Evolutionary conservation across 306 rosid species (phyloP).

Genomic region (Rosa chinensis): DNA sequence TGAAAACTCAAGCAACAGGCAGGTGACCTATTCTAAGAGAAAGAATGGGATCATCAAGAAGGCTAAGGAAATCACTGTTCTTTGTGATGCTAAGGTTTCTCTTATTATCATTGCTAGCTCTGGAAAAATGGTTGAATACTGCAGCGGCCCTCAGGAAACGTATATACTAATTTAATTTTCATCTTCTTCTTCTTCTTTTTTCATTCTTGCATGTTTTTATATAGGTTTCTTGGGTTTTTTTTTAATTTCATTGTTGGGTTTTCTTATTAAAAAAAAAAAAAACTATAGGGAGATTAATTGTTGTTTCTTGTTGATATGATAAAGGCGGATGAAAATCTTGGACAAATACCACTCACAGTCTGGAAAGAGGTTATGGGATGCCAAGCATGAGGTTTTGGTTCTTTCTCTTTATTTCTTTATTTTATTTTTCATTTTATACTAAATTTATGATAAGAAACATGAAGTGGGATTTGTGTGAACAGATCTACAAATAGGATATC

Average conservation of each 20-base stretch:
- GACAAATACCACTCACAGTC: conserved; percentile 73
- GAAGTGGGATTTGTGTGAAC: conserved; percentile 33
- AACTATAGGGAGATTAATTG: too few species aligned
- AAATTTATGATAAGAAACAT: conserved; percentile 42
- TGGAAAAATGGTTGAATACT: conserved; percentile 71
- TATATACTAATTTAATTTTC: conserved; percentile 3
- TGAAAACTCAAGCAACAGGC: conserved; percentile 83
- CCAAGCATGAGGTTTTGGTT: conserved; percentile 78
- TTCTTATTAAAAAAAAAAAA: neutral
- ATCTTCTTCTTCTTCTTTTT: neutral
- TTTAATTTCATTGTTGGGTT: neutral
- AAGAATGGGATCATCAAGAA: conserved; percentile 78
- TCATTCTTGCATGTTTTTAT: too few species aligned
- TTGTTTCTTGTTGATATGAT: conserved; percentile 17
- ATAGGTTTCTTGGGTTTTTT: neutral
- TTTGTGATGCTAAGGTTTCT: conserved; percentile 82
- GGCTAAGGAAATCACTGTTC: conserved; percentile 75
- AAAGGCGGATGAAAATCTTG: conserved; percentile 57
- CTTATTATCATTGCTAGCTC: conserved; percentile 60
- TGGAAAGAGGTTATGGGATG: conserved; percentile 74
- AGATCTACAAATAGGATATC: conserved; percentile 65
- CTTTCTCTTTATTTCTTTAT: neutral
- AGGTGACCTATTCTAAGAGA: conserved; percentile 83
- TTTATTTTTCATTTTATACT: conserved; percentile 26
- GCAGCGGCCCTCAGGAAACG: conserved; percentile 63